Percentiles rank a stretch among this genome's conserved stretches.
These are phyloP conservation scores for Otatea glauca DNA, from an alignment of 176 grass and related monocot genomes.

Conservation along the genomic window DNA sequence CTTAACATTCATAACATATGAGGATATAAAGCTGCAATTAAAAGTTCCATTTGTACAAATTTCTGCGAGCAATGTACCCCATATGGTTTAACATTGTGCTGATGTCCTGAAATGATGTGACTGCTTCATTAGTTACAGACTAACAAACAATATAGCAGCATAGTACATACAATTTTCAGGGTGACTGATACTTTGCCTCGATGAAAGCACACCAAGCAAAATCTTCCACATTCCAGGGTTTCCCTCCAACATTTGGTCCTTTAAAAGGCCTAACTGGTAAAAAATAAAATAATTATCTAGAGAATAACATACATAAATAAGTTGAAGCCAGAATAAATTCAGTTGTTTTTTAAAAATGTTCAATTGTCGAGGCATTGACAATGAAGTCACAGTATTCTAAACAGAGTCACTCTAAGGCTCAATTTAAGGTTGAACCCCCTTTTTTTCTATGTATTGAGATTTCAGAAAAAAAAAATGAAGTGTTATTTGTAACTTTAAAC, in stretches of 20 bases:
- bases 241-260: conserved; percentile 57
- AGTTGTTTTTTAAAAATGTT: background rate
- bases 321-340: background rate
- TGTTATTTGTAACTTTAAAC: background rate
- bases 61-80: background rate
- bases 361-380: background rate
- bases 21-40: background rate
- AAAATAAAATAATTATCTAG: background rate
- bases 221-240: conserved; percentile 84
- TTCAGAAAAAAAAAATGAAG: background rate
- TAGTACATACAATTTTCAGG: conserved; percentile 63
- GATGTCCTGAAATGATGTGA: background rate
- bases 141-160: too few species aligned
- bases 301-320: conserved; percentile 18
- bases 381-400: background rate
- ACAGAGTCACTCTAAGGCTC: background rate
- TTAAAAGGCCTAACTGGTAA: conserved; percentile 73
- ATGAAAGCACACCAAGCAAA: conserved; percentile 66
- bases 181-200: conserved; percentile 48
- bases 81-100: background rate
- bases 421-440: background rate
- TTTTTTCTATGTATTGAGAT: background rate
- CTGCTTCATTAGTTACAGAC: conserved; percentile 20
- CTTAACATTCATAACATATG: conserved; percentile 20
- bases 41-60: background rate